Conservation (phyloP, 2,329 filamentous ascomycete species). For the Aspergillus fumigatus region DNA sequence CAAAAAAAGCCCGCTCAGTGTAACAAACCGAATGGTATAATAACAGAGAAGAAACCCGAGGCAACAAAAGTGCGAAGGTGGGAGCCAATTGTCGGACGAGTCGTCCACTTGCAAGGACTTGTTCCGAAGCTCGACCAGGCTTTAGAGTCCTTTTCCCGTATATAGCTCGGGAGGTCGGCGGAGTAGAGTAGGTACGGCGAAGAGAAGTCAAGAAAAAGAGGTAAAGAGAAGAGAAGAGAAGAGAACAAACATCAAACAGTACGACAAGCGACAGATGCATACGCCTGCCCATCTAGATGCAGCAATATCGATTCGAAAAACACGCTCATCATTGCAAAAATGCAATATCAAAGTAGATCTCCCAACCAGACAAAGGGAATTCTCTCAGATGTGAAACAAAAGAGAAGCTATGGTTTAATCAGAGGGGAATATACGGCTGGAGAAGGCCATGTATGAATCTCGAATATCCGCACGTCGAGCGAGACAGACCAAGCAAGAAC, state of each 20-base stretch:
- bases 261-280: constrained; percentile 23
- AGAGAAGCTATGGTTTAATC: constrained; percentile 10
- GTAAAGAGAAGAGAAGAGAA: constrained; percentile 3
- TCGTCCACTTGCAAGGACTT: neutral
- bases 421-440: constrained; percentile 6
- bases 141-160: neutral
- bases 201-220: constrained; percentile 7
- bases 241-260: constrained; percentile 13
- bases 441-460: constrained; percentile 18
- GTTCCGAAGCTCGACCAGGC: neutral
- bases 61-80: constrained; percentile 2
- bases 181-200: constrained; percentile 5
- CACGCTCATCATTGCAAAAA: constrained; percentile 23
- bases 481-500: neutral
- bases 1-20: constrained; percentile 7
- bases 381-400: constrained; percentile 17
- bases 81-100: neutral
- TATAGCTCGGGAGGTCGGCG: neutral
- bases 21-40: constrained; percentile 12
- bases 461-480: constrained; percentile 22
- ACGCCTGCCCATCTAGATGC: constrained; percentile 29
- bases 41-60: constrained; percentile 1
- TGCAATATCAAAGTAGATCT: constrained; percentile 21
- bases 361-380: constrained; percentile 17
- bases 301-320: constrained; percentile 18